Evolutionary conservation across 73 alveolate species (phyloP), one percentile per base, ranked within the genome.

Genomic region (Tetrahymena borealis): DNA sequence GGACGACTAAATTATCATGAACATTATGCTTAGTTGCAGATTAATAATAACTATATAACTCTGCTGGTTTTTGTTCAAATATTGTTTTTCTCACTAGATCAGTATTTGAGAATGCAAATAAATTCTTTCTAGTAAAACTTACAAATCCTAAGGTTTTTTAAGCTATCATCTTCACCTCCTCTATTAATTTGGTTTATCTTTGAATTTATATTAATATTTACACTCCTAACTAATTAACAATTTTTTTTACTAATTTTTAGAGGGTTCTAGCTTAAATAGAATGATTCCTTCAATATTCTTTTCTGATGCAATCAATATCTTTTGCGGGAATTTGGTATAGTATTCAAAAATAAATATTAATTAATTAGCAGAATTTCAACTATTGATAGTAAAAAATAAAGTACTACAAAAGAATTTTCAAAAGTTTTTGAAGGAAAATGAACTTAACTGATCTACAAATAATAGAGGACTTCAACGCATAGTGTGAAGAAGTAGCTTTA

Each of bases 1-100:
- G 20, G 11, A 93, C 79, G 20, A 93, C 93, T 36, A 93, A 40
- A 90, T 93, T 93, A 60, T 60, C 31, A 28, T 60, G 85, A 60
- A 60, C 38, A 20, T 60, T 35, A 60, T 32, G 85, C 10, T 60
- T 60, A 2, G 38, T 10, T 0, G 85, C n/a, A 7, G n/a, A 24
- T 35, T 60, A 60, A 60, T 60, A 60, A 24, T 24, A 60, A 60
- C 85, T 60, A 60, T 24, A 60, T 1, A 60, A 35, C 37, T 60
- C 28, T 60, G 85, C 85, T 15, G 85, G 85, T 60, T 60, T 60
- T 60, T 60, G n/a, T 60, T 60, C 85, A 60, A 60, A 60, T 35
- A 60, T 24, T 24, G 85, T 60, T 20, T 60, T 60, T 2, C 37
- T 60, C 4, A 60, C 35, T 2, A 60, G 85, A 20, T 60, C 37